These are phyloP conservation scores for Geotrichum phurueaensis DNA, from an alignment of 1,139 yeast genomes.

Conservation along the genomic window DNA sequence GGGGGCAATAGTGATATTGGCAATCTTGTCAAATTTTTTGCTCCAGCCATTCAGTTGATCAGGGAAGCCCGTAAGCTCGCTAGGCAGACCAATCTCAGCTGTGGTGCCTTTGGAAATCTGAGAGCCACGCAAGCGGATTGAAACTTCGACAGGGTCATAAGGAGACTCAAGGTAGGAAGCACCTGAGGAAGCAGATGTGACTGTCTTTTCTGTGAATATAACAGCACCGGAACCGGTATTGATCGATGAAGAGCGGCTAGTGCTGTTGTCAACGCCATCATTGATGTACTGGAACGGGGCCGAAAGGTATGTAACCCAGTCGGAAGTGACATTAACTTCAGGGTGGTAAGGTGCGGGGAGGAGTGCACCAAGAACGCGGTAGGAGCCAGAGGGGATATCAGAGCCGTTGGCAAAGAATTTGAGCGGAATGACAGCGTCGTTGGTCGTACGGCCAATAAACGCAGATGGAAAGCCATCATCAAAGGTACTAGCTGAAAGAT, in stretches of 20 bases:
- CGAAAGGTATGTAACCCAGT: slow-evolving; percentile 14
- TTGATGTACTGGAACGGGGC: slow-evolving; percentile 6
- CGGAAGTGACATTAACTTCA: neutral
- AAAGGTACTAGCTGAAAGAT: neutral
- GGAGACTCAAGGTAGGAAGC: slow-evolving; percentile 11
- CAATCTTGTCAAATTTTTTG: neutral
- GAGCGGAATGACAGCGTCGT: slow-evolving; percentile 4
- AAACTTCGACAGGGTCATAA: slow-evolving; percentile 9
- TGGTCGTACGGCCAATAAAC: slow-evolving; percentile 8
- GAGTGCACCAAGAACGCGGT: slow-evolving; percentile 9
- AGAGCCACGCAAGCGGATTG: neutral
- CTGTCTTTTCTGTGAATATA: neutral
- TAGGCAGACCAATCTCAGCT: slow-evolving; percentile 11
- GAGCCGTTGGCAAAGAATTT: slow-evolving; percentile 6
- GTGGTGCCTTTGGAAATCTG: slow-evolving; percentile 2
- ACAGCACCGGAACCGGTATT: neutral
- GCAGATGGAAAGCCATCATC: slow-evolving; percentile 9
- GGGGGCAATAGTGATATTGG: slow-evolving; percentile 5
- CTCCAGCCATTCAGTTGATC: slow-evolving; percentile 7
- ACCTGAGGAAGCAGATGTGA: slow-evolving; percentile 9
- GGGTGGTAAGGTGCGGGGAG: slow-evolving; percentile 8
- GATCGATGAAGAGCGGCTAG: neutral
- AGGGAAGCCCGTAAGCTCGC: slow-evolving; percentile 8
- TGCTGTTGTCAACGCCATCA: neutral
- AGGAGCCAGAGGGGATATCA: slow-evolving; percentile 6